Evolutionary conservation across 305 asterid species (phyloP).

Genomic region (Fraxinus paxiana): DNA sequence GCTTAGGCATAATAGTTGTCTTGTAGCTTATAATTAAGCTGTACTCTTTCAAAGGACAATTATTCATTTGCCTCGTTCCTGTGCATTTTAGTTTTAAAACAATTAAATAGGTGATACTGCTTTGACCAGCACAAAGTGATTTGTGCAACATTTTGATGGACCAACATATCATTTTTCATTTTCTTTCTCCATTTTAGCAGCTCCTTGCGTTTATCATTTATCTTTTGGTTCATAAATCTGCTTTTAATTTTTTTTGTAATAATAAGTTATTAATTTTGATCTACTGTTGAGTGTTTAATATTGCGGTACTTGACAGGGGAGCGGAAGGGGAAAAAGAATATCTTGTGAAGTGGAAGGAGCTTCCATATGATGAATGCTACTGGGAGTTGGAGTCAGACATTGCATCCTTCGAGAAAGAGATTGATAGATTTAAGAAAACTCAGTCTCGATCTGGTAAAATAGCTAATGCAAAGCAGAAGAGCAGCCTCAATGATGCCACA

Average conservation of each 20-base stretch:
- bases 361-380: slow-evolving; percentile 84
- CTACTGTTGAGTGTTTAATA: slow-evolving; percentile 16
- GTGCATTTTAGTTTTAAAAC: not conserved
- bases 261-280: not conserved
- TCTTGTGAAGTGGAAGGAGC: slow-evolving; percentile 98
- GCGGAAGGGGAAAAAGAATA: slow-evolving; percentile 68
- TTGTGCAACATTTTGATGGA: not conserved
- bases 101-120: not conserved
- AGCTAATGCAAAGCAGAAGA: slow-evolving; percentile 56
- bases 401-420: slow-evolving; percentile 69
- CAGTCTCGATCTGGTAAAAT: slow-evolving; percentile 51
- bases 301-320: slow-evolving; percentile 51
- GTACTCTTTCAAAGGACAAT: not conserved
- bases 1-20: not conserved
- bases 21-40: not conserved
- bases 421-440: slow-evolving; percentile 55
- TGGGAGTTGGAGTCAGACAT: slow-evolving; percentile 88
- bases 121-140: not conserved
- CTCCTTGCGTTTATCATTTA: not conserved
- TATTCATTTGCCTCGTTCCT: not conserved
- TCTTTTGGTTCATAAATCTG: not conserved
- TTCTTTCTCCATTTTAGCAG: not conserved
- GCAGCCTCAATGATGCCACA: slow-evolving; percentile 43
- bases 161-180: not conserved
- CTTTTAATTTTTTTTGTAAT: not conserved